phyloP scores from a whole-genome alignment of 1,284 basidiomycete species.

The Cutaneotrichosporon spelunceum region DNA sequence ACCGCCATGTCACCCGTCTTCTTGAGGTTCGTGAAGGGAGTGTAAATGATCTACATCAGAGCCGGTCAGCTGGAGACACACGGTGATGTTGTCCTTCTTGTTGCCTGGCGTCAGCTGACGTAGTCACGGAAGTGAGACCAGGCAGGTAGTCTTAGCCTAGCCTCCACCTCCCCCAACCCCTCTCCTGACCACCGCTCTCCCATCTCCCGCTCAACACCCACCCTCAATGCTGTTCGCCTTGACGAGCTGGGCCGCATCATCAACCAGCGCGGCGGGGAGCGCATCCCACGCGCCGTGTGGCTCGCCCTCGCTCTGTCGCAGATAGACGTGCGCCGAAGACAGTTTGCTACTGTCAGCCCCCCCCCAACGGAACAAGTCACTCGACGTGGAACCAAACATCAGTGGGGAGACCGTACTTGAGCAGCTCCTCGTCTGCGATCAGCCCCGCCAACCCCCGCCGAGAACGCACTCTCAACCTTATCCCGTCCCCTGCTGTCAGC shows the following conservation, averaged over 20 bases:
- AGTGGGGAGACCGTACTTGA: constrained; percentile 72
- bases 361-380: constrained; percentile 21
- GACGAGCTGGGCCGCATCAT: constrained; percentile 88
- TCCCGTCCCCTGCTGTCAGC: constrained; percentile 67
- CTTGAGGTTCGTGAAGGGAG: constrained; percentile 84
- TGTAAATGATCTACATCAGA: constrained; percentile 70
- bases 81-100: constrained; percentile 87
- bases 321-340: constrained; percentile 90
- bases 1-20: constrained; percentile 97
- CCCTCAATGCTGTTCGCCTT: constrained; percentile 98
- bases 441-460: constrained; percentile 7
- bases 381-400: constrained; percentile 62
- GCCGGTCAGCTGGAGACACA: constrained; percentile 12
- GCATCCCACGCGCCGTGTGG: constrained; percentile 67
- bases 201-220: constrained; percentile 40
- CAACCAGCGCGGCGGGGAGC: constrained; percentile 73
- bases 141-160: not conserved
- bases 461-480: constrained; percentile 87
- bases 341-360: constrained; percentile 63
- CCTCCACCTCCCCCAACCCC: not conserved
- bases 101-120: constrained; percentile 62
- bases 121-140: not conserved
- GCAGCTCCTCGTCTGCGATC: constrained; percentile 79
- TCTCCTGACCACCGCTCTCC: not conserved
- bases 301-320: constrained; percentile 76